Evolutionary conservation across 2,329 filamentous ascomycete species (phyloP), one percentile per base, ranked within the genome.

Genomic region (Didymella pinodella): DNA sequence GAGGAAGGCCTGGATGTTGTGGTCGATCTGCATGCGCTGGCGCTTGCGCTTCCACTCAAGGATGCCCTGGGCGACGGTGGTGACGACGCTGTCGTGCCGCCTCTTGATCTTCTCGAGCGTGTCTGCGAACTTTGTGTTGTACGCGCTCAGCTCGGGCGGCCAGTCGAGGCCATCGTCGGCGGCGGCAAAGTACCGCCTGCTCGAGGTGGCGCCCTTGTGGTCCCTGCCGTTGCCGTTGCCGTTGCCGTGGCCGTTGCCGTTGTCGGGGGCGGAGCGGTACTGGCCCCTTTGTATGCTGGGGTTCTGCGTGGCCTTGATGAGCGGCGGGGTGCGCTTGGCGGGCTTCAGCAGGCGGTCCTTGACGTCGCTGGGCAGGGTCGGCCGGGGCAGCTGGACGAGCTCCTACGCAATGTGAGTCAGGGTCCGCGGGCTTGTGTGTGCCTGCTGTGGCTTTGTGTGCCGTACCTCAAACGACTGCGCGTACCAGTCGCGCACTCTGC

Each of bases 391-490:
- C 55, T 86, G 88, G 66, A 93, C 97, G 78, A 99, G 96, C 85
- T 99, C 95, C 92, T 94, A 67, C 78, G 26, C 20, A 58, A 61
- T 67, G 50, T 73, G 71, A 75, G 74, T 77, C 67, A 74, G 50
- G 38, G 55, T 20, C 11, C 48, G 31, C 51, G 5, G 44, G 55
- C 25, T 31, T 40, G 59, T 43, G 59, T 22, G 22, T 22, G 22
- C 22, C 22, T 22, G 22, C 22, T 2, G 22, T 22, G 22, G 22
- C 22, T 22, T 22, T 22, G 22, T 40, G 59, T 43, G 59, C 36
- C 85, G 70, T 86, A 97, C 93, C 88, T 99, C 95, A 74, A 99
- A 99, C 50, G 95, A 99, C 82, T 99, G 95, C 65, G 94, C 95
- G 78, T 99, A 99, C 95, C 95, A 99, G 74, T 98, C 93, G 77